Evolutionary conservation across 306 rosid genomes (phyloP).

Genomic region (cucumber (Cucumis sativus)): Cucumber_9930_V3 NC_026655.2:5424001-5424500

Average conservation of each 20-base stretch:
- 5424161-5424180: conserved; percentile 8
- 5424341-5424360: background rate
- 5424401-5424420: conserved; percentile 36
- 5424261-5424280: background rate
- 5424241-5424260: background rate
- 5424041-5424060: conserved; percentile 64
- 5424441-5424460: conserved; percentile 35
- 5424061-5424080: conserved; percentile 50
- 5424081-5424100: conserved; percentile 45
- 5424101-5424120: conserved; percentile 17
- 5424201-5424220: background rate
- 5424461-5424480: conserved; percentile 77
- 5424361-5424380: background rate
- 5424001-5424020: conserved; percentile 10
- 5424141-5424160: conserved; percentile 22
- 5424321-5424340: background rate
- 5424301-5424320: background rate
- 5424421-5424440: conserved; percentile 26
- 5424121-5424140: conserved; percentile 20
- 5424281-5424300: background rate
- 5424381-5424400: conserved; percentile 1
- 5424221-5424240: background rate
- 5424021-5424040: conserved; percentile 42
- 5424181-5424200: background rate
- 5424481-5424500: conserved; percentile 50